A percentile compares a stretch with the other conserved stretches of the same genome.
These are phyloP conservation scores for Xylaria sp. DNA, from an alignment of 2,329 filamentous ascomycete species.

Conservation along the genomic window DNA sequence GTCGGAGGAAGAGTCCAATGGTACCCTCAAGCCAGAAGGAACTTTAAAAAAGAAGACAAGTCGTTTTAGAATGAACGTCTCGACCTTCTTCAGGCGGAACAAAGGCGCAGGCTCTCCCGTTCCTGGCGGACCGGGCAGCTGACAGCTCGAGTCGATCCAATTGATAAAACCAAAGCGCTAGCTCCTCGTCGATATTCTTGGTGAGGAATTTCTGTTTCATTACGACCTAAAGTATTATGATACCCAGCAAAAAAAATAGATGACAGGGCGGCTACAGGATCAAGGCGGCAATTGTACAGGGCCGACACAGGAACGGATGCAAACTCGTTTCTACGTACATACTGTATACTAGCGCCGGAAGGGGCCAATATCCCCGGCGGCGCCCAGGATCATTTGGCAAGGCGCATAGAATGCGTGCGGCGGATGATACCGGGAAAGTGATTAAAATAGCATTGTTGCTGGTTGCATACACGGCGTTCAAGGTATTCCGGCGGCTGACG, in stretches of 20 bases:
- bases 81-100: constrained; percentile 61
- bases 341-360: constrained; percentile 30
- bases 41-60: constrained; percentile 66
- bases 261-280: constrained; percentile 15
- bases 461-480: constrained; percentile 40
- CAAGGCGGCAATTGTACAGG: constrained; percentile 23
- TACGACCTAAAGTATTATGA: constrained; percentile 32
- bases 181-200: constrained; percentile 14
- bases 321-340: constrained; percentile 30
- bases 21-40: constrained; percentile 55
- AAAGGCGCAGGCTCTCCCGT: constrained; percentile 50
- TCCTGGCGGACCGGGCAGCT: constrained; percentile 34
- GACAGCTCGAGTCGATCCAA: constrained; percentile 4
- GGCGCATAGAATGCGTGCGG: constrained; percentile 16
- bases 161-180: constrained; percentile 12
- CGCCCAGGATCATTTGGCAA: constrained; percentile 7
- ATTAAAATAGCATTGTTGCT: constrained; percentile 27
- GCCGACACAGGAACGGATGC: constrained; percentile 23
- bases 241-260: constrained; percentile 30
- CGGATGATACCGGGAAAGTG: constrained; percentile 13
- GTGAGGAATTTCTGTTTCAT: constrained; percentile 20
- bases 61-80: constrained; percentile 67
- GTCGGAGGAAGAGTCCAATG: constrained; percentile 48
- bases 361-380: not conserved
- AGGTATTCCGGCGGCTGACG: constrained; percentile 29